These are phyloP conservation scores for Solanum tacnaense DNA, from an alignment of 257 asterid genomes.

Conservation along the genomic window DNA sequence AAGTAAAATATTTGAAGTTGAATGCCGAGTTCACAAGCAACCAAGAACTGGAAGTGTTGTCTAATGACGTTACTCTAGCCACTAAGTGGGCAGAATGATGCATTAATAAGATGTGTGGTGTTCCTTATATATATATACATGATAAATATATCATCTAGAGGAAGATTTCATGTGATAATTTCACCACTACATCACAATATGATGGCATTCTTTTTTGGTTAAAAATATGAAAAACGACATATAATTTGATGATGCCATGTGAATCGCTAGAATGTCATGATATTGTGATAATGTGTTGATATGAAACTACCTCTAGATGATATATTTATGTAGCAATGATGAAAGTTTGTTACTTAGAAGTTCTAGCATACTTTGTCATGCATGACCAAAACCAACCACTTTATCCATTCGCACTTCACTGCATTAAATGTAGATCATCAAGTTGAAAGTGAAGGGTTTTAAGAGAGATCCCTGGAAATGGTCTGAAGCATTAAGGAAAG, in stretches of 20 bases:
- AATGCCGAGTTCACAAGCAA: not conserved
- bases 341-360: not conserved
- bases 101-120: not conserved
- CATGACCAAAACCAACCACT: not conserved
- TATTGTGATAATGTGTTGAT: not conserved
- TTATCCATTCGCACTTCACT: not conserved
- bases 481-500: not conserved
- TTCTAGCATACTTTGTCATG: not conserved
- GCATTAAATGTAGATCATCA: not conserved
- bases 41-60: not conserved
- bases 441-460: not conserved
- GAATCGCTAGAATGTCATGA: not conserved
- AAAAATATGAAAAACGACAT: not conserved
- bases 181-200: not conserved
- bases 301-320: not conserved
- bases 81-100: not conserved
- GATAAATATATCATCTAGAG: not conserved
- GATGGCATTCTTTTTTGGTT: not conserved
- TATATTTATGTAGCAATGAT: not conserved
- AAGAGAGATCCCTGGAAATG: not conserved
- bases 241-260: not conserved
- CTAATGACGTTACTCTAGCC: not conserved
- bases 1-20: not conserved
- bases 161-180: not conserved
- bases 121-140: not conserved